Evolutionary conservation across 1,139 yeast species (phyloP).

Genomic region (Saccharomyces pastorianus): DNA sequence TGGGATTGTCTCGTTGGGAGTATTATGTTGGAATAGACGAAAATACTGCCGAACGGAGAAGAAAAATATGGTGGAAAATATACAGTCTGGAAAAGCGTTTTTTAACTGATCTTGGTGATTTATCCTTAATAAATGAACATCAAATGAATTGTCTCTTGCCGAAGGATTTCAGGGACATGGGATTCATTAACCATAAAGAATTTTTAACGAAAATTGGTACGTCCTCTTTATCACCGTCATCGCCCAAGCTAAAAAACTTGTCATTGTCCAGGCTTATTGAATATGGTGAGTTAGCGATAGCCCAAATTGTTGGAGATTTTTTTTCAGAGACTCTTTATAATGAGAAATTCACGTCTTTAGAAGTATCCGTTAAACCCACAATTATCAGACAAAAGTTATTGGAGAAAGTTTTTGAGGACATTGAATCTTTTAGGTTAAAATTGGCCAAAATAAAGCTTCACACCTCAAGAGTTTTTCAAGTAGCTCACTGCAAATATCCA

Average conservation of each 20-base stretch:
- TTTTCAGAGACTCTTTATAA: constrained; percentile 18
- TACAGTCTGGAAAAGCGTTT: constrained; percentile 8
- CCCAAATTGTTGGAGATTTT: constrained; percentile 17
- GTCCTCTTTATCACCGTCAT: not conserved
- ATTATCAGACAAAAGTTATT: constrained; percentile 11
- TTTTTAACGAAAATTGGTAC: constrained; percentile 15
- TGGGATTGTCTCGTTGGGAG: constrained; percentile 15
- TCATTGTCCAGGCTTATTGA: constrained; percentile 9
- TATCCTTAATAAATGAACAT: not conserved
- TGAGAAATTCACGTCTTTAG: constrained; percentile 24
- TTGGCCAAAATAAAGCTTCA: not conserved
- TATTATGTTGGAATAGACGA: constrained; percentile 15
- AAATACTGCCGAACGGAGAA: constrained; percentile 12
- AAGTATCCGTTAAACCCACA: constrained; percentile 21
- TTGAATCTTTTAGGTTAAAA: not conserved
- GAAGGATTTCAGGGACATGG: not conserved
- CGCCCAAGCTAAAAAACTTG: constrained; percentile 10
- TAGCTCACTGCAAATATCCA: not conserved
- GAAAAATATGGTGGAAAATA: constrained; percentile 13
- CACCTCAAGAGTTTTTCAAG: not conserved
- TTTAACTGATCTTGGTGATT: not conserved
- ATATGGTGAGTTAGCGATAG: constrained; percentile 20
- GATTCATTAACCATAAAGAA: constrained; percentile 7
- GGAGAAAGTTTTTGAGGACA: constrained; percentile 13
- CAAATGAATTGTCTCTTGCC: constrained; percentile 1